Base-by-base conservation (phyloP, 345 rosid species). In the Theobroma cacao region DNA sequence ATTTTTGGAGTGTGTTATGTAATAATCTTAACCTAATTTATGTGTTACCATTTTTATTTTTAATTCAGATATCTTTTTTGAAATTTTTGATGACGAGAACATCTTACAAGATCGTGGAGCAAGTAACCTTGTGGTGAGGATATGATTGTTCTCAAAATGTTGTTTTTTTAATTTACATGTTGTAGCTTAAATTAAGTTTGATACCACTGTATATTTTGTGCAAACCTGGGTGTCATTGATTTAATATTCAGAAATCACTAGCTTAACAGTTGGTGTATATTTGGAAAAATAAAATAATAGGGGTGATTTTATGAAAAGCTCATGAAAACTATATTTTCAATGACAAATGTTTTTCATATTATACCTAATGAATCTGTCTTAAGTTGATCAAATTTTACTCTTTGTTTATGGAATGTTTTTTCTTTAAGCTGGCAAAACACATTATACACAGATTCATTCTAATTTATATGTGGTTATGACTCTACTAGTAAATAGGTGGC, bases 111-210 rank as follows among this genome's bases (percentile, higher is more conserved):
- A 93, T 85, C 96, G 80, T 72, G 93, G 91, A 85, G 97, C 97
- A 67, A 92, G 87, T 80, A 95, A 89, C 80, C 98, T 94, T 58
- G 98, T 95, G 92, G 99, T 95, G 84, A 88, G 93, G n/a, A 63
- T 78, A 75, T 65, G 38, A 75, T 80, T 88, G 58, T 68, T 82
- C 74, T 50, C 59, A 66, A 78, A n/a, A 58, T 61, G 53, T 47
- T 77, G 59, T 59, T 45, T 30, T n/a, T 30, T 67, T 68, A 65
- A 7, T 55, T 7, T 30, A 36, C 4, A 38, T 59, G n/a, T 30
- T 72, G 38, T 68, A 68, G 14, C 55, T 26, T 73, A 34, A 34
- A 53, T 33, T 24, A 40, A 58, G 41, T 62, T 28, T 62, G 36
- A 10, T n/a, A 15, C 34, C 64, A 7, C 22, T 74, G 38, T 36